Percentiles rank a stretch among this genome's conserved stretches.
phyloP scores from a whole-genome alignment of 208 protist genomes.

The Herpetomonas tarakana region DNA sequence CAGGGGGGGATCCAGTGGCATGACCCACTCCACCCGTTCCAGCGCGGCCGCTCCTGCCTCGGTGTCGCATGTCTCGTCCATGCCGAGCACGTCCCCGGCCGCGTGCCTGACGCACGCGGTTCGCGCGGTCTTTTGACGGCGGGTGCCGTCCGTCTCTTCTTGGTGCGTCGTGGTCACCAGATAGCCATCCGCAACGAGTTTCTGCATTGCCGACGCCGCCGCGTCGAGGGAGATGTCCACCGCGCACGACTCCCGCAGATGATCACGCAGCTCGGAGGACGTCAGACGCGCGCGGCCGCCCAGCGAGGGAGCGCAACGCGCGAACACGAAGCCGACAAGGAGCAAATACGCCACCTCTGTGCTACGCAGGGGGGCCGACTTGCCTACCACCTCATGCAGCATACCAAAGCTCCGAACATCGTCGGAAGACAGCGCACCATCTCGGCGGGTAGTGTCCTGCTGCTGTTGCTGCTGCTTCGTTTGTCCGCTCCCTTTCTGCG shows the following conservation, averaged over 20 bases:
- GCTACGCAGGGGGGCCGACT: conserved; percentile 1
- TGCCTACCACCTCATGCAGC: conserved; percentile 6
- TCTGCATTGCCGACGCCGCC: conserved; percentile 22
- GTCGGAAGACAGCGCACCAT: background rate
- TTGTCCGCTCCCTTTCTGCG: background rate
- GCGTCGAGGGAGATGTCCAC: conserved; percentile 35
- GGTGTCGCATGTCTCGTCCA: no score
- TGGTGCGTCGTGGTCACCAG: no score
- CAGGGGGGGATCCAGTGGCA: conserved; percentile 11
- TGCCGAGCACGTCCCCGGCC: no score
- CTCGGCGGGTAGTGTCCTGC: background rate
- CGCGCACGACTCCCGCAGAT: conserved; percentile 45
- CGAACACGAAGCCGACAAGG: conserved; percentile 52
- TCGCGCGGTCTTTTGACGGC: no score
- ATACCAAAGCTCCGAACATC: background rate
- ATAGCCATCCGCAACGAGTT: conserved; percentile 28
- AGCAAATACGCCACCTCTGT: conserved; percentile 48
- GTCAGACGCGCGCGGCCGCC: conserved; percentile 40
- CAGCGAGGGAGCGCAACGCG: conserved; percentile 24
- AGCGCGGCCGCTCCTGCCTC: conserved; percentile 20
- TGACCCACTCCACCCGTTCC: background rate
- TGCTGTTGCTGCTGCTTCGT: background rate
- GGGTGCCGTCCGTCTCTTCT: no score
- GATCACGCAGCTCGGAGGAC: conserved; percentile 37
- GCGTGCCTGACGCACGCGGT: no score